Conservation (phyloP, 805 yeast species). For the Kodamaea hsintzibuensis region DNA sequence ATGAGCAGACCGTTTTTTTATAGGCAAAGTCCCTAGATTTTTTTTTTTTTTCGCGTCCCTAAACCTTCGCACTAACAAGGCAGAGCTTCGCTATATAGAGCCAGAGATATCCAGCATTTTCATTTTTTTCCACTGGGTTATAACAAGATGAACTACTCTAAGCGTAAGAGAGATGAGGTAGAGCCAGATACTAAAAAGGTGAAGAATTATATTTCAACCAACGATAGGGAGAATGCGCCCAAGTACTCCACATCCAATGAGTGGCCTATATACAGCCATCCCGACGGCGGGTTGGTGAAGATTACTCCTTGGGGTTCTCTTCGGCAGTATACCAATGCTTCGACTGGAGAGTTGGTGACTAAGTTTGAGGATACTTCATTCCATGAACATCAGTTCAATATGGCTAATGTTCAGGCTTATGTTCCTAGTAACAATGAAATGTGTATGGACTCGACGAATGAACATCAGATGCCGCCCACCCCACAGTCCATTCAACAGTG, state of each 20-base stretch:
- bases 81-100: constrained; percentile 9
- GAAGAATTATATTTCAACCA: constrained; percentile 17
- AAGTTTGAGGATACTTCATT: constrained; percentile 47
- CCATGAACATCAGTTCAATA: constrained; percentile 20
- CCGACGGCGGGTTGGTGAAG: constrained; percentile 62
- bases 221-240: constrained; percentile 17
- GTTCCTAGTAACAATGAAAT: constrained; percentile 1
- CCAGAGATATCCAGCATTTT: constrained; percentile 6
- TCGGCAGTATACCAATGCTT: constrained; percentile 42
- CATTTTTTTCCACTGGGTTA: neutral
- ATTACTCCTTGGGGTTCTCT: constrained; percentile 66
- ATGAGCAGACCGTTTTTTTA: neutral
- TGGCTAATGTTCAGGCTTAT: constrained; percentile 5
- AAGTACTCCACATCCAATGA: constrained; percentile 30
- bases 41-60: neutral
- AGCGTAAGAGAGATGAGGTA: constrained; percentile 25
- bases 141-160: constrained; percentile 11
- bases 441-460: constrained; percentile 4
- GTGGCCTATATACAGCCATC: constrained; percentile 59
- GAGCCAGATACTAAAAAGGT: constrained; percentile 23
- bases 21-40: neutral
- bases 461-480: constrained; percentile 16
- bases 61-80: constrained; percentile 3
- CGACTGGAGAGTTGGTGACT: constrained; percentile 47
- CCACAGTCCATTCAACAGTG: constrained; percentile 16